Percentiles rank a stretch among this genome's conserved stretches.
These are phyloP conservation scores for Climacium dendroides DNA, from an alignment of 225 moss, liverwort and hornwort genomes.

Conservation along the genomic window DNA sequence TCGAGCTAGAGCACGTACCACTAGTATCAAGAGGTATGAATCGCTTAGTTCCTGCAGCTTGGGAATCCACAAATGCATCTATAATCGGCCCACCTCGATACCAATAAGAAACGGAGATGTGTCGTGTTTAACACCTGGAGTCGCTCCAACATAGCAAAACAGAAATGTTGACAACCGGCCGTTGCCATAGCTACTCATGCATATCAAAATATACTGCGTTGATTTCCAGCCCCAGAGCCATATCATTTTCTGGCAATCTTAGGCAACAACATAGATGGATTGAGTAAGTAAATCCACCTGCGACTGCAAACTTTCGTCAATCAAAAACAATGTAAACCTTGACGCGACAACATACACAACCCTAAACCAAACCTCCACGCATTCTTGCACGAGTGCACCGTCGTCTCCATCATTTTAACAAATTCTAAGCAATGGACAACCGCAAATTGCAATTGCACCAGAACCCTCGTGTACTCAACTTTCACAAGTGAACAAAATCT, in stretches of 20 bases:
- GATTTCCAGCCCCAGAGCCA: neutral
- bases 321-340: neutral
- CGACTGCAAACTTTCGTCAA: neutral
- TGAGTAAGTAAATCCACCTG: neutral
- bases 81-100: no score
- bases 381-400: neutral
- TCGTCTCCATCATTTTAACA: neutral
- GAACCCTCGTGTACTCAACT: neutral
- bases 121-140: neutral
- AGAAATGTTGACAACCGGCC: neutral
- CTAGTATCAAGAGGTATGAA: neutral
- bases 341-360: neutral
- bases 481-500: neutral
- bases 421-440: neutral
- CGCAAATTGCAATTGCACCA: neutral
- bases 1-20: neutral
- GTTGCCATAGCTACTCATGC: neutral
- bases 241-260: neutral
- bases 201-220: neutral
- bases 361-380: neutral
- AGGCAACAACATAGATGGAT: neutral
- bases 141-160: neutral
- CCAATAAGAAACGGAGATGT: neutral
- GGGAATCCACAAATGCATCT: neutral
- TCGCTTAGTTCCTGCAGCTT: neutral